A percentile compares a stretch with the other conserved stretches of the same genome.
Evolutionary conservation across 495 filamentous ascomycete species (phyloP).

Genomic region (Daldinia childiae): DNA sequence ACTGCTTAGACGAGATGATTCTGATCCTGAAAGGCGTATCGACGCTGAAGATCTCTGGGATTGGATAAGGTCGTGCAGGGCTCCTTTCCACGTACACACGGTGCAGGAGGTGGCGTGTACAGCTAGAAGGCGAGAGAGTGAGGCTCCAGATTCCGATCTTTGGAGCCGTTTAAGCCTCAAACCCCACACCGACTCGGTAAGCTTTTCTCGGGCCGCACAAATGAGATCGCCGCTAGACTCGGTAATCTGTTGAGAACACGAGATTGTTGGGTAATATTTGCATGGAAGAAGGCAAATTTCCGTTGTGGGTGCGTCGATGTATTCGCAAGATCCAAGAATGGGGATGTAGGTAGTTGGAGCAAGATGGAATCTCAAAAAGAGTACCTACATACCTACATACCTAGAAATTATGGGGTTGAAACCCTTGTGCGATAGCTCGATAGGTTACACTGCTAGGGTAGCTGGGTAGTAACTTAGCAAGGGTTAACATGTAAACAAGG

Average conservation of each 20-base stretch:
- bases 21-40: slow-evolving; percentile 35
- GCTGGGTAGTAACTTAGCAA: slow-evolving; percentile 25
- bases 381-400: too few relatives aligned
- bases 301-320: slow-evolving; percentile 2
- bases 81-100: slow-evolving; percentile 16
- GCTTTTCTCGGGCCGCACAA: slow-evolving; percentile 37
- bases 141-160: slow-evolving; percentile 28
- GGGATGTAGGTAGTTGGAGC: slow-evolving; percentile 38
- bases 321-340: slow-evolving; percentile 8
- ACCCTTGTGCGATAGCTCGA: slow-evolving; percentile 21
- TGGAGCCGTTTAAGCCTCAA: slow-evolving; percentile 20
- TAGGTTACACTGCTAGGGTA: slow-evolving; percentile 27
- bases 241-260: slow-evolving; percentile 28
- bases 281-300: slow-evolving; percentile 30
- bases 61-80: slow-evolving; percentile 17
- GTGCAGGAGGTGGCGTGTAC: slow-evolving; percentile 12
- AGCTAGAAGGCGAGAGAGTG: slow-evolving; percentile 11
- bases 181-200: slow-evolving; percentile 24
- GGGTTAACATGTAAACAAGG: slow-evolving; percentile 9
- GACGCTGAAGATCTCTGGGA: slow-evolving; percentile 14
- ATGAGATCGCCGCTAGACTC: slow-evolving; percentile 9
- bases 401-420: slow-evolving; percentile 6
- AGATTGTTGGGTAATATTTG: slow-evolving; percentile 35
- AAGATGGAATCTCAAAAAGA: not conserved
- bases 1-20: slow-evolving; percentile 45